Percentiles rank a stretch among this genome's conserved stretches.
Evolutionary conservation across 768 basidiomycete genomes (phyloP).

Genomic region (Pleurotus eryngii): DNA sequence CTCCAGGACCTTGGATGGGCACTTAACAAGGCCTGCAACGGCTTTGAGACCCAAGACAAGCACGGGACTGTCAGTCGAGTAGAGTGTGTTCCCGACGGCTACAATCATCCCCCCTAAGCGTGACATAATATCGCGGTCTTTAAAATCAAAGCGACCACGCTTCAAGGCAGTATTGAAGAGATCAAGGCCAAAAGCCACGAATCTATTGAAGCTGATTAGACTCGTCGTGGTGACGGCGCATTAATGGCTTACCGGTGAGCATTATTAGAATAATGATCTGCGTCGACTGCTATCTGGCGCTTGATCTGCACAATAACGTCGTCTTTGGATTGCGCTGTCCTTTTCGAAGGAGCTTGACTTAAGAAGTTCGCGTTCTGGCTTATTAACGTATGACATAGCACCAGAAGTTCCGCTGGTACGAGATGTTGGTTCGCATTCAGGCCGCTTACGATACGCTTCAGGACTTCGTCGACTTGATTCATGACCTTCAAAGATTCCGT

Average conservation of each 20-base stretch:
- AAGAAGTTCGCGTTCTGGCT: conserved; percentile 89
- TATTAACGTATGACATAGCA: conserved; percentile 85
- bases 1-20: conserved; percentile 72
- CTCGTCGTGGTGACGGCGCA: background rate
- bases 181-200: conserved; percentile 89
- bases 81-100: conserved; percentile 88
- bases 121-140: conserved; percentile 66
- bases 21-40: conserved; percentile 75
- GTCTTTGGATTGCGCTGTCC: conserved; percentile 37
- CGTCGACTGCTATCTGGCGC: conserved; percentile 50
- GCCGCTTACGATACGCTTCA: conserved; percentile 79
- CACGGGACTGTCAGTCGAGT: conserved; percentile 76
- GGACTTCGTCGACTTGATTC: conserved; percentile 83
- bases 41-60: conserved; percentile 75
- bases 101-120: conserved; percentile 85
- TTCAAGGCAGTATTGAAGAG: conserved; percentile 85
- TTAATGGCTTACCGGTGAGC: conserved; percentile 67
- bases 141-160: conserved; percentile 83
- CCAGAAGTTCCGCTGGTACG: conserved; percentile 64
- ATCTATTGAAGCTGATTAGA: conserved; percentile 40
- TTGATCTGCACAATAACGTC: conserved; percentile 78
- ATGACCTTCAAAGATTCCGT: conserved; percentile 79
- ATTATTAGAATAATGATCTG: conserved; percentile 79
- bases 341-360: conserved; percentile 47
- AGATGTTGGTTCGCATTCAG: conserved; percentile 81